Base-by-base conservation (phyloP, 2,329 filamentous ascomycete genomes). In the Neofusicoccum cordaticola region DNA sequence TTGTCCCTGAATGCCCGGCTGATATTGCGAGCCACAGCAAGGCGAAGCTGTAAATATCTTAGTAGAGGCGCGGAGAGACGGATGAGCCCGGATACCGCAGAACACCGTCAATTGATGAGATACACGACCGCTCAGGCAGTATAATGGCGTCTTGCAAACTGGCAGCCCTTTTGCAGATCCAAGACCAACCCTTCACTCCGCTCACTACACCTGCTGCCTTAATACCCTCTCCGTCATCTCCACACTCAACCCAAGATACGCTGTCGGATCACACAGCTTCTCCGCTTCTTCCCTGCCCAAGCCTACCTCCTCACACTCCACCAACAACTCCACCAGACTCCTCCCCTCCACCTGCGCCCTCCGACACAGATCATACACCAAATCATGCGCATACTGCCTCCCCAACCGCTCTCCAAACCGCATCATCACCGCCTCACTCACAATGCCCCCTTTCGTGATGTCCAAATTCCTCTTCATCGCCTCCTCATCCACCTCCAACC, bases 391-490 rank as follows among this genome's bases (percentile, higher is more conserved):
- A 8, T 68, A 68, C 60, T 75, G 76, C 31, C 69, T 71, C 3
- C 76, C 76, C 13, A 75, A 70, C 13, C 68, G 71, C 22, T 70
- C 71, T 12, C 69, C 72, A 44, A 78, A 68, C 39, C 74, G 74
- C 65, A 77, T 80, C 72, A 78, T 78, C 58, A 78, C 78, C 31
- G 74, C 77, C 64, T 77, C 77, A 3, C 73, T 74, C 31, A 73
- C 78, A 42, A 71, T 74, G 39, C 72, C 69, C 3, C 73, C 78
- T 35, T 71, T 71, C 1, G 73, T 74, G 3, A 73, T 74, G 6
- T 74, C 71, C 9, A 75, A 6, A 34, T 35, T 58, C 6, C 39
- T 51, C 63, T 73, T 51, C 73, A 74, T 74, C 2, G 65, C 66
- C 6, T 68, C 65, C n/a, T 53, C 62, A 58, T 73, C 68, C 3